These are phyloP conservation scores for Sporothrix euskadiensis DNA, from an alignment of 2,329 filamentous ascomycete genomes.

Conservation along the genomic window DNA sequence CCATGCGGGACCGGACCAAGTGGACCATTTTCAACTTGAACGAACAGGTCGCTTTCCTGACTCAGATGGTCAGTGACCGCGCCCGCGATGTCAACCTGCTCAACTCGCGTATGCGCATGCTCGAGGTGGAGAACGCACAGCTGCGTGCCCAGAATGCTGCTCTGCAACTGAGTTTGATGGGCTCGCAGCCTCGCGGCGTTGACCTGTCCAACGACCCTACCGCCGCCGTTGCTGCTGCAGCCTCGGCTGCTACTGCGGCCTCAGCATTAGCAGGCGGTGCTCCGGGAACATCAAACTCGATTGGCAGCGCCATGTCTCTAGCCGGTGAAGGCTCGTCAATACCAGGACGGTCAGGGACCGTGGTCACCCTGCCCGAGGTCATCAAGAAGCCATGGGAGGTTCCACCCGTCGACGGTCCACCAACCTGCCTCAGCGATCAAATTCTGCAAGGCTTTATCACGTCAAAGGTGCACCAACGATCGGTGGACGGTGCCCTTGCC, in stretches of 20 bases:
- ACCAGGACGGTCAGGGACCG: background rate
- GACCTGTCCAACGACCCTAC: constrained; percentile 14
- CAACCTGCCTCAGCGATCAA: constrained; percentile 37
- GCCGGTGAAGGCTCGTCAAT: background rate
- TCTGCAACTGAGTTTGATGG: constrained; percentile 38
- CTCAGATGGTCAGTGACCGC: constrained; percentile 35
- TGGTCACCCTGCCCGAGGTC: background rate
- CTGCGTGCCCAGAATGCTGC: constrained; percentile 39
- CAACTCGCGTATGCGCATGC: constrained; percentile 33
- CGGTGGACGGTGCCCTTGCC: constrained; percentile 25
- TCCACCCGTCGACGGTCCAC: constrained; percentile 34
- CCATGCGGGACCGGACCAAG: constrained; percentile 40
- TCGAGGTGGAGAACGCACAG: constrained; percentile 38
- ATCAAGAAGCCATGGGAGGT: constrained; percentile 35
- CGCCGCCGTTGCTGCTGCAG: constrained; percentile 2
- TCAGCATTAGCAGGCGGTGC: background rate
- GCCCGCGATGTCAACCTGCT: constrained; percentile 31
- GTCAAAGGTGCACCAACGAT: constrained; percentile 32
- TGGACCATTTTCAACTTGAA: constrained; percentile 38
- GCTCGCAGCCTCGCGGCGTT: constrained; percentile 19
- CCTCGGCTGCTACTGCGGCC: background rate
- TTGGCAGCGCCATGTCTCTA: background rate
- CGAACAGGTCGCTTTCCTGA: constrained; percentile 38
- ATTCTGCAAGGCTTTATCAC: constrained; percentile 38
- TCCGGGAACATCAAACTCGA: background rate